Percentiles rank a stretch among this genome's conserved stretches.
These are phyloP conservation scores for Eucalyptus tenuipes DNA, from an alignment of 345 rosid genomes.

Conservation along the genomic window DNA sequence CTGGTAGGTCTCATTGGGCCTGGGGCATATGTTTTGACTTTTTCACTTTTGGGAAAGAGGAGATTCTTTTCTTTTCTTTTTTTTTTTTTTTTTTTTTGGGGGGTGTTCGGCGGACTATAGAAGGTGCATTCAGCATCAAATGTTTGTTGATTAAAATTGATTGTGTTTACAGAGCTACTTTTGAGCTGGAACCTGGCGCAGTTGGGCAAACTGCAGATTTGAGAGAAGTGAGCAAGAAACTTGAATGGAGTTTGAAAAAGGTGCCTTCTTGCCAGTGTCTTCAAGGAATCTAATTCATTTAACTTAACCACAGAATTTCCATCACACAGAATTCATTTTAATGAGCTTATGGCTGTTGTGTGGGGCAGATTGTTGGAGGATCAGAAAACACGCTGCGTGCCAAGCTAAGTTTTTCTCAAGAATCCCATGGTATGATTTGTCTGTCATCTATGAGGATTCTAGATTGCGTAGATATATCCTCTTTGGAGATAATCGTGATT, in stretches of 20 bases:
- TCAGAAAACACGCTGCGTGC: slow-evolving; percentile 85
- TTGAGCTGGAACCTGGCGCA: slow-evolving; percentile 79
- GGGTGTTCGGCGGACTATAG: neutral
- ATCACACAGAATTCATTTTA: neutral
- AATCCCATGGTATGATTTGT: slow-evolving; percentile 48
- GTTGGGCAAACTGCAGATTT: slow-evolving; percentile 88
- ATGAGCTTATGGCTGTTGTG: neutral
- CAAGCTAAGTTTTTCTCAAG: slow-evolving; percentile 92
- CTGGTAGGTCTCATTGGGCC: neutral
- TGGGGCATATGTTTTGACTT: neutral
- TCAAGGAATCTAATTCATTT: neutral
- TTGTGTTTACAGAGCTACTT: slow-evolving; percentile 47
- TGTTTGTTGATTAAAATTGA: neutral
- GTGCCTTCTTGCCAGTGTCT: neutral
- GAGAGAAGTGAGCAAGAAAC: slow-evolving; percentile 73
- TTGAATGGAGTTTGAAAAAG: slow-evolving; percentile 94
- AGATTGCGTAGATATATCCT: neutral
- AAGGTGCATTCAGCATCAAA: neutral
- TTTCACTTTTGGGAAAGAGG: neutral
- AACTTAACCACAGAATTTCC: neutral
- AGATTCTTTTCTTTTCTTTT: neutral
- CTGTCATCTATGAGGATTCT: neutral
- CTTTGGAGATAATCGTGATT: neutral
- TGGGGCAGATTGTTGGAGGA: slow-evolving; percentile 75
- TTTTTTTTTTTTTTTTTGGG: neutral